phyloP scores from a whole-genome alignment of 768 basidiomycete genomes.

The Termitomyces sp. region DNA sequence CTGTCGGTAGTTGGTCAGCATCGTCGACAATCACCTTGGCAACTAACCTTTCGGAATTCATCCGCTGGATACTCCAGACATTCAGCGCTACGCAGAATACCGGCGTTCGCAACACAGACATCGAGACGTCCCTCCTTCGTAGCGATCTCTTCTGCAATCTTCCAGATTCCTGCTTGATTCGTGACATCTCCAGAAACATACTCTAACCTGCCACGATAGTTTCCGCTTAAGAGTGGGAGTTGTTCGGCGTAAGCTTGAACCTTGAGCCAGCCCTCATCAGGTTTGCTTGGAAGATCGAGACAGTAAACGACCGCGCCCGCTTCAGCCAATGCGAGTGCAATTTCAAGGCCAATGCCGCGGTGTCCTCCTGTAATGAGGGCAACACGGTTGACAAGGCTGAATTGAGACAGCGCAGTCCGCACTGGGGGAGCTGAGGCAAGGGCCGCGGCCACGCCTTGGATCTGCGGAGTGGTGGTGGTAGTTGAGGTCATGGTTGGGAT shows the following conservation, averaged over 20 bases:
- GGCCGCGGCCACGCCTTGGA: constrained; percentile 19
- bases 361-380: constrained; percentile 50
- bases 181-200: constrained; percentile 57
- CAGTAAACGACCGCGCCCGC: constrained; percentile 43
- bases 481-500: not conserved
- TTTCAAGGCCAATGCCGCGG: constrained; percentile 54
- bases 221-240: constrained; percentile 19
- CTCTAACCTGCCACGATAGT: constrained; percentile 28
- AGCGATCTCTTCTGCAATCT: constrained; percentile 45
- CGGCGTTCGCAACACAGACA: constrained; percentile 63
- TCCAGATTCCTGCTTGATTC: constrained; percentile 44
- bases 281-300: constrained; percentile 48
- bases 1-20: constrained; percentile 20
- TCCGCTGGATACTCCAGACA: constrained; percentile 54
- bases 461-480: constrained; percentile 1
- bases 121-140: constrained; percentile 43
- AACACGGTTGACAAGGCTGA: constrained; percentile 39
- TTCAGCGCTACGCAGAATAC: constrained; percentile 44
- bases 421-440: constrained; percentile 13
- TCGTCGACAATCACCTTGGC: not conserved
- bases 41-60: constrained; percentile 49
- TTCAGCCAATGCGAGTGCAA: constrained; percentile 22
- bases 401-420: constrained; percentile 23
- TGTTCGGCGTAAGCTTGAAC: constrained; percentile 39
- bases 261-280: constrained; percentile 44